Base-by-base conservation (phyloP, 805 yeast species). In the Wickerhamiella brachini region DNA sequence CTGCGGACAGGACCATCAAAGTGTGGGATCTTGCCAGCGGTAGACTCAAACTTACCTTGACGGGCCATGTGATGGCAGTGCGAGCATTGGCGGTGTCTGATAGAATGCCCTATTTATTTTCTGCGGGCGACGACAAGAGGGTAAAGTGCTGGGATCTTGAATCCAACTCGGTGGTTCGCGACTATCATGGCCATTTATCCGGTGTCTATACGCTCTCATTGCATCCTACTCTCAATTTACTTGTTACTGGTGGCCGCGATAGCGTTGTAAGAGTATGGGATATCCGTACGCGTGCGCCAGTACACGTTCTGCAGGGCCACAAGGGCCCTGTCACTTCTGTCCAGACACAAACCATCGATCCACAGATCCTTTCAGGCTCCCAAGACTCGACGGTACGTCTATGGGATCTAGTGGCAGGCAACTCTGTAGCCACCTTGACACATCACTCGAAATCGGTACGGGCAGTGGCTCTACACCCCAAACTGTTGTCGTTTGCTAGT, bases 81-180 rank as follows among this genome's bases (percentile, higher is more conserved):
- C 68, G 96, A 51, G 83, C 86, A 2, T 61, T 93, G 15, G 80
- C 75, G 0, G 75, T 90, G 0, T 85, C 95, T 0, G 70, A 74
- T 2, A 71, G 83, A 50, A 87, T 81, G 62, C 96, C 97, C 0
- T 90, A 90, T 65, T 68, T 93, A 71, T 93, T 89, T 64, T 79
- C 90, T 13, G 89, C 93, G 22, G 84, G 95, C 44, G 97, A 93
- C 62, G 99, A 93, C 65, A 89, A 89, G 64, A 74, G 88, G 23
- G 86, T 88, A 9, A 79, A 86, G 62, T 89, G 97, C 66, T 93
- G 97, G 97, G 99, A 93, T 69, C 72, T 93, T 57, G 97, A 90
- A 65, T 77, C 80, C 60, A 86, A 89, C 59, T 78, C 78, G 57
- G 79, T 85, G 1, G 77, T 88, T 3, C 71, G 97, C 51, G 87